A percentile compares a stretch with the other conserved stretches of the same genome.
phyloP scores from a whole-genome alignment of 2,329 filamentous ascomycete genomes.

The Sporothrix sp. region DNA sequence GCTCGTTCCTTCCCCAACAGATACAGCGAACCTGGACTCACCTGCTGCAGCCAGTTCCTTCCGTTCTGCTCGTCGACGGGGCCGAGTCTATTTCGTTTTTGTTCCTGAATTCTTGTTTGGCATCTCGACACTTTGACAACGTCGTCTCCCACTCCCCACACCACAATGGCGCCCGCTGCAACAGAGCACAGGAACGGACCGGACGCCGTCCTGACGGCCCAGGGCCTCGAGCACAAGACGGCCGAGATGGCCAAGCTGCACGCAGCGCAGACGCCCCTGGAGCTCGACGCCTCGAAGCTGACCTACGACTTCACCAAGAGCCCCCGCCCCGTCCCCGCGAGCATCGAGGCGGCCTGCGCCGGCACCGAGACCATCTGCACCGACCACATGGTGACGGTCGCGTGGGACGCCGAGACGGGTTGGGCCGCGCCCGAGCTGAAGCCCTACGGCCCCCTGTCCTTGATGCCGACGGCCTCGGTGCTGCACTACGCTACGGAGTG shows the following conservation, averaged over 20 bases:
- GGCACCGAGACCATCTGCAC: constrained; percentile 52
- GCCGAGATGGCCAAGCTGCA: constrained; percentile 22
- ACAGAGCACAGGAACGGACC: constrained; percentile 28
- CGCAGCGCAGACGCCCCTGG: constrained; percentile 35
- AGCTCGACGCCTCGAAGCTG: constrained; percentile 52
- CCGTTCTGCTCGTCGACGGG: too few species aligned
- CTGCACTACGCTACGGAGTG: constrained; percentile 88
- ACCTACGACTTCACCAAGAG: constrained; percentile 42
- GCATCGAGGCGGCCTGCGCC: constrained; percentile 36
- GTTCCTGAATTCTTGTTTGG: too few species aligned
- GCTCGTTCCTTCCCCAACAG: neutral
- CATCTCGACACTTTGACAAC: too few species aligned
- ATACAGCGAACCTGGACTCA: neutral
- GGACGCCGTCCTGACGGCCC: constrained; percentile 42
- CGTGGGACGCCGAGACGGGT: constrained; percentile 55
- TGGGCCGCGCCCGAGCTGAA: constrained; percentile 67
- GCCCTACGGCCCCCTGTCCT: constrained; percentile 65
- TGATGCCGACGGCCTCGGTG: constrained; percentile 71
- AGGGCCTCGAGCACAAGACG: constrained; percentile 42
- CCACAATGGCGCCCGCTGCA: constrained; percentile 23
- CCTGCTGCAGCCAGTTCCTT: too few species aligned
- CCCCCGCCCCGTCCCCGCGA: constrained; percentile 41
- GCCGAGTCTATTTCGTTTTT: too few species aligned
- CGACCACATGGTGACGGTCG: constrained; percentile 78
- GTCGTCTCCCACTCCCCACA: too few species aligned